Conservation (phyloP, 192 early-diverging fungal genomes). For the Helicostylum pulchrum region DNA sequence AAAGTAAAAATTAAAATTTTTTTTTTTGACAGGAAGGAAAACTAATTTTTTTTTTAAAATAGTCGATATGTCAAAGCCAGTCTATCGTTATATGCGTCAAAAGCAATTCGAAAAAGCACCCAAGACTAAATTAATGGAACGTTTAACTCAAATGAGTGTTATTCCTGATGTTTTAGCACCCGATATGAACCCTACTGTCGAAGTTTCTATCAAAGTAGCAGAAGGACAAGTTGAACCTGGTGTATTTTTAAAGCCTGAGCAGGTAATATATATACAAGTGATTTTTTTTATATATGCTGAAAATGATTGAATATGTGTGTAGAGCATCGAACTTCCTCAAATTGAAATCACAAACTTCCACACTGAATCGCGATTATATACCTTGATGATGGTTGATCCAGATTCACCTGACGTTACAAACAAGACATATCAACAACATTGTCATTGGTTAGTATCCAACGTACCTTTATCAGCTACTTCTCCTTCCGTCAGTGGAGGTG, state of each 20-base stretch:
- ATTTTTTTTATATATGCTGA: conserved; percentile 29
- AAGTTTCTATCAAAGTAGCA: conserved; percentile 42
- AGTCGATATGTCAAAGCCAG: conserved; percentile 65
- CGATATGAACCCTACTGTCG: conserved; percentile 42
- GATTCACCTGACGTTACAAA: conserved; percentile 61
- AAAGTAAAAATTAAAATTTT: conserved; percentile 17
- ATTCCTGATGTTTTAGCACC: conserved; percentile 66
- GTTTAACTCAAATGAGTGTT: conserved; percentile 74
- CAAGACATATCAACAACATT: conserved; percentile 64
- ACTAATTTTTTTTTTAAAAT: conserved; percentile 5
- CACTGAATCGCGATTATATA: conserved; percentile 64
- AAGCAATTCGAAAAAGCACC: conserved; percentile 56
- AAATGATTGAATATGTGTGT: conserved; percentile 27
- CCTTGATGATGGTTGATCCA: conserved; percentile 67
- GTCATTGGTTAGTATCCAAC: conserved; percentile 74
- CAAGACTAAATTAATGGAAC: conserved; percentile 59
- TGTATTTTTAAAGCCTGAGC: conserved; percentile 33
- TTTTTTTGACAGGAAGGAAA: background rate
- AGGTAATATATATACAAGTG: conserved; percentile 22
- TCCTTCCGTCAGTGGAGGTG: conserved; percentile 39
- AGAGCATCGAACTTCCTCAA: conserved; percentile 52
- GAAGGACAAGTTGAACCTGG: conserved; percentile 36
- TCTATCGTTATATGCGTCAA: conserved; percentile 65
- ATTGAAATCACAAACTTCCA: conserved; percentile 62
- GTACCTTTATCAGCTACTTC: conserved; percentile 57